Base-by-base conservation (phyloP, 2,329 filamentous ascomycete genomes). In the Cercospora sesami region DNA sequence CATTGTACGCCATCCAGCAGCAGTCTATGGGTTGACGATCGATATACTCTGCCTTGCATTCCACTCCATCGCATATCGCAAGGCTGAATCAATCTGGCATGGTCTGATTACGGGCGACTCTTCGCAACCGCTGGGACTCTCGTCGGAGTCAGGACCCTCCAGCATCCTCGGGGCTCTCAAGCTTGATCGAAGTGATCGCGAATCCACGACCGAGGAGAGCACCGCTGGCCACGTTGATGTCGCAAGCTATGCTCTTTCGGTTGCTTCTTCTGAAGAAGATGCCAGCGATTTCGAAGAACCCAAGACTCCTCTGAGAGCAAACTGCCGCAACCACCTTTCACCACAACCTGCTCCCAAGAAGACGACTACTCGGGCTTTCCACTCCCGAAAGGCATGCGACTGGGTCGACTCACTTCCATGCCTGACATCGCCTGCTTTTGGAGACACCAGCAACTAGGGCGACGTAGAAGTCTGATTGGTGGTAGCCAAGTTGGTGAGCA, bases 31-130 rank as follows among this genome's bases (percentile, higher is more conserved):
- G 1, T 64, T 74, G 33, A 64, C 61, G 4, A 71, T 74, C 65
- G 74, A 75, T 23, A 30, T 75, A 10, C 68, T 75, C 10, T 69
- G 68, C 63, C 58, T 75, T 8, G 69, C 72, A 2, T 75, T 74
- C 53, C 73, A 75, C 57, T 73, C 72, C 5, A 71, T 75, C 16
- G 71, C 66, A 10, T 70, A 61, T 42, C 70, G 72, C 7, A 58
- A 65, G 14, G 14, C 51, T 14, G 51, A 68, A 14, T 69, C 69
- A 28, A 53, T 73, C 62, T 72, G 71, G 73, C 48, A 66, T 12
- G 31, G 16, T 1, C 28, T 72, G 39, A 66, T 71, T 60, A 62
- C 36, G 10, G 53, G 33, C 45, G 9, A 60, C 39, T 30, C 23
- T 26, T n/a, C 21, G 33, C n/a, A 39, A 23, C 23, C 48, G 18